phyloP scores from a whole-genome alignment of 208 protist species.

The Trichomonas gallinae region DNA sequence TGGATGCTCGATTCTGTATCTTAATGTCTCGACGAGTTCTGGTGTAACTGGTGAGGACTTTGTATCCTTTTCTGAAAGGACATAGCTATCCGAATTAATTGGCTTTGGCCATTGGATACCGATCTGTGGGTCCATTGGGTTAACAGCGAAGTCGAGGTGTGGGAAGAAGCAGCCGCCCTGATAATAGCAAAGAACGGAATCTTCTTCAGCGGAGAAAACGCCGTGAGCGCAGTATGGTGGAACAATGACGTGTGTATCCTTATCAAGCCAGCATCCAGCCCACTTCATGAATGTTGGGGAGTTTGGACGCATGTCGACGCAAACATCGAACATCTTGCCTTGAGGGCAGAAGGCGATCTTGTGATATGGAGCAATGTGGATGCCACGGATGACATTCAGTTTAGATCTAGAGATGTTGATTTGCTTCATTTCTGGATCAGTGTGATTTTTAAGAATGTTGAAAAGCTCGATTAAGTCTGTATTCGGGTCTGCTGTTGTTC shows the following conservation, averaged over 20 bases:
- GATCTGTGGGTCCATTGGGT: background rate
- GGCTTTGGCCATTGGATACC: background rate
- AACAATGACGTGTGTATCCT: background rate
- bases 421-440: background rate
- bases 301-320: background rate
- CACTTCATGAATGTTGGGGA: background rate
- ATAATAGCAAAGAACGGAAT: background rate
- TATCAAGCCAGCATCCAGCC: background rate
- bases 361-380: background rate
- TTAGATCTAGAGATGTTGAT: background rate
- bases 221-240: conserved; percentile 6
- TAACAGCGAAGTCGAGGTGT: background rate
- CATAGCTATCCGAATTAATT: background rate
- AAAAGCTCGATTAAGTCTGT: background rate
- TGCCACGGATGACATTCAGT: background rate
- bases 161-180: background rate
- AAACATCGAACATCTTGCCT: background rate
- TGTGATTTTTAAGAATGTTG: background rate
- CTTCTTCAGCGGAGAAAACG: background rate
- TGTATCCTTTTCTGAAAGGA: background rate
- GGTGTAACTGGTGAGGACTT: background rate
- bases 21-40: background rate
- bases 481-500: background rate
- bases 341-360: background rate
- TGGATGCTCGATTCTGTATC: background rate